These are phyloP conservation scores for Neolentinus lepideus DNA, from an alignment of 1,284 basidiomycete species.

Conservation along the genomic window DNA sequence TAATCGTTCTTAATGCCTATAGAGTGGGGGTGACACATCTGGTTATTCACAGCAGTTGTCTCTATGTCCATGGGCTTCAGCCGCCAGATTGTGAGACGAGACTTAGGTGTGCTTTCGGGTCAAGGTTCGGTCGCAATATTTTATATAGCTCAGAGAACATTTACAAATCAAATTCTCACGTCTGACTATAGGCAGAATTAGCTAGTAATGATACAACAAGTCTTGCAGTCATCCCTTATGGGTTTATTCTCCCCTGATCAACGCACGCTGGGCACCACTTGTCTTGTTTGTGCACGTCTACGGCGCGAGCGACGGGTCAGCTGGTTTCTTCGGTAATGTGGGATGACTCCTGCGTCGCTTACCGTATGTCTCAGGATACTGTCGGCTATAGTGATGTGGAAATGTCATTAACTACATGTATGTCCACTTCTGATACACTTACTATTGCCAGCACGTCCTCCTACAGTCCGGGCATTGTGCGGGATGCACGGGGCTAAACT, in stretches of 20 bases:
- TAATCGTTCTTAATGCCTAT: too few species aligned
- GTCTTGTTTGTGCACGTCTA: slow-evolving; percentile 14
- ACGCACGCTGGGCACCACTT: slow-evolving; percentile 32
- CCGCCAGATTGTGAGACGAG: too few species aligned
- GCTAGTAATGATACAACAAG: too few species aligned
- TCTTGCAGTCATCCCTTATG: too few species aligned
- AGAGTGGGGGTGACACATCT: too few species aligned
- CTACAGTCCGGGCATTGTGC: slow-evolving; percentile 50
- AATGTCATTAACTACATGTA: slow-evolving; percentile 12
- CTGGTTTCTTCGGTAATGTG: slow-evolving; percentile 36
- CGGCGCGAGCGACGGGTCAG: slow-evolving; percentile 30
- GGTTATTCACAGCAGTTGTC: too few species aligned
- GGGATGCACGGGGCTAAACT: slow-evolving; percentile 61
- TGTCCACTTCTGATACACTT: slow-evolving; percentile 22
- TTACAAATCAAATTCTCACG: too few species aligned
- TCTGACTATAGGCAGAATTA: too few species aligned
- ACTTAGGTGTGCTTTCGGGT: too few species aligned
- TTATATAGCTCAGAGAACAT: too few species aligned
- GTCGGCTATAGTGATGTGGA: slow-evolving; percentile 37
- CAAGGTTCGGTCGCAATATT: too few species aligned
- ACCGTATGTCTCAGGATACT: slow-evolving; percentile 63
- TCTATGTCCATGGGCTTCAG: too few species aligned
- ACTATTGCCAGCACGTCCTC: slow-evolving; percentile 74
- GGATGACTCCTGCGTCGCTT: slow-evolving; percentile 16
- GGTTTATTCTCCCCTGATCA: not conserved